phyloP scores from a whole-genome alignment of 2,329 filamentous ascomycete genomes.

The Pseudofabraea citricarpa region DNA sequence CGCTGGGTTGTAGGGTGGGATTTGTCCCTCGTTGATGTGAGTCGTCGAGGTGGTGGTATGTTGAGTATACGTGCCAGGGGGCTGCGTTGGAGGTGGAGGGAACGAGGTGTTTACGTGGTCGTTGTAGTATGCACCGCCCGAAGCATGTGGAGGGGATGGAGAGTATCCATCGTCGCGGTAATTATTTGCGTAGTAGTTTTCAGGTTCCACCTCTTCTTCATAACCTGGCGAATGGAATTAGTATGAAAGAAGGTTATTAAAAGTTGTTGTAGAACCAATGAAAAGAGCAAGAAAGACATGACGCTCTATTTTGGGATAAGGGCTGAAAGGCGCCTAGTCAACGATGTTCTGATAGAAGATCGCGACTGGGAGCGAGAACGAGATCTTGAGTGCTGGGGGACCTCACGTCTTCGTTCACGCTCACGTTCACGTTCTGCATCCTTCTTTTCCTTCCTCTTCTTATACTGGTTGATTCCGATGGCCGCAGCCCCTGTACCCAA shows the following conservation, averaged over 20 bases:
- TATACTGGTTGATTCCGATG: constrained; percentile 57
- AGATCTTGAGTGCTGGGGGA: constrained; percentile 25
- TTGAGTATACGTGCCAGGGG: constrained; percentile 14
- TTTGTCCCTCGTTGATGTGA: constrained; percentile 17
- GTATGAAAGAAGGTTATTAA: constrained; percentile 11
- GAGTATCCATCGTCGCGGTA: constrained; percentile 25
- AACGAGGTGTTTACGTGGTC: constrained; percentile 14
- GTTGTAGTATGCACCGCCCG: constrained; percentile 27
- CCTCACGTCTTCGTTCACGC: constrained; percentile 29
- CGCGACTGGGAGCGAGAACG: constrained; percentile 23
- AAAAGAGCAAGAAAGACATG: constrained; percentile 4
- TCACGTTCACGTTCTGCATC: constrained; percentile 27
- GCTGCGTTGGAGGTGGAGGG: constrained; percentile 17
- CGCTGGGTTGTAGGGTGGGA: constrained; percentile 26
- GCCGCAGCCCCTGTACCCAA: constrained; percentile 55
- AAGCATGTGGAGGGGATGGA: constrained; percentile 28
- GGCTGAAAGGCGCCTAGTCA: constrained; percentile 25
- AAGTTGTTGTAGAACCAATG: constrained; percentile 5
- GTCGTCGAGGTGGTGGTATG: constrained; percentile 20
- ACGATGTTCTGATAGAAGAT: constrained; percentile 24
- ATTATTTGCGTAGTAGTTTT: constrained; percentile 25
- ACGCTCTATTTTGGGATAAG: constrained; percentile 22
- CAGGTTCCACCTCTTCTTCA: constrained; percentile 25
- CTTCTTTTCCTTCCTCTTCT: constrained; percentile 39
- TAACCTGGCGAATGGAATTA: constrained; percentile 20